Evolutionary conservation across 1,284 basidiomycete species (phyloP).

Genomic region (Megacollybia platyphylla): DNA sequence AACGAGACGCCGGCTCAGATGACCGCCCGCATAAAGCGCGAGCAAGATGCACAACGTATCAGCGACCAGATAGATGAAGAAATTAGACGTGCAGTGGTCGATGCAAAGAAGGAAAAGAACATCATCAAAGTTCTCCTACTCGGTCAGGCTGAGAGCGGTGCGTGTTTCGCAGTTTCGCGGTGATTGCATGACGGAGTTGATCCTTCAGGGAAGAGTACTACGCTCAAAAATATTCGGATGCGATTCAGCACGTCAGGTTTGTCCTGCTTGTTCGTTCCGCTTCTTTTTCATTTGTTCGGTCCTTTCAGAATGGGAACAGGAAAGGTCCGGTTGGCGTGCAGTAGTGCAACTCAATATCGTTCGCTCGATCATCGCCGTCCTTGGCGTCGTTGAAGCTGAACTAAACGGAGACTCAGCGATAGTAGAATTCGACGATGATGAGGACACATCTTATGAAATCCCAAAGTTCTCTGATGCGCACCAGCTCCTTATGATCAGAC

Average conservation of each 20-base stretch:
- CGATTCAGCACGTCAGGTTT: slow-evolving; percentile 5
- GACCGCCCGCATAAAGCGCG: slow-evolving; percentile 28
- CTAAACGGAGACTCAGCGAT: slow-evolving; percentile 20
- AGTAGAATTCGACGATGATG: slow-evolving; percentile 5
- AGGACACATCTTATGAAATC: slow-evolving; percentile 9
- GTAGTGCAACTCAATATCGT: slow-evolving; percentile 39
- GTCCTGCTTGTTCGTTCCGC: slow-evolving; percentile 14
- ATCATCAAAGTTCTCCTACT: slow-evolving; percentile 38
- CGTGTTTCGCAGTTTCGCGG: slow-evolving; percentile 12
- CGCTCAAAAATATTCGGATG: slow-evolving; percentile 39
- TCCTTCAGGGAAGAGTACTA: slow-evolving; percentile 37
- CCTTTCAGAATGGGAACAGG: slow-evolving; percentile 25
- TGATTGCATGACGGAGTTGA: neutral
- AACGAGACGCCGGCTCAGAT: slow-evolving; percentile 33
- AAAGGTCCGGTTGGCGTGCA: slow-evolving; percentile 33
- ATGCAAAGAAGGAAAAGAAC: slow-evolving; percentile 27
- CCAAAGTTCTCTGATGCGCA: slow-evolving; percentile 26
- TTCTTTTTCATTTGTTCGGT: slow-evolving; percentile 32
- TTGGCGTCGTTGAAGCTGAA: slow-evolving; percentile 29
- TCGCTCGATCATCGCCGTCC: slow-evolving; percentile 30
- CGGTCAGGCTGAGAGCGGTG: slow-evolving; percentile 55
- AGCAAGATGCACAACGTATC: slow-evolving; percentile 35
- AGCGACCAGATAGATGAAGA: slow-evolving; percentile 48
- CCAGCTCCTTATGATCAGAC: slow-evolving; percentile 27
- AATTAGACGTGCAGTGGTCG: slow-evolving; percentile 31